Percentiles rank a stretch among this genome's conserved stretches.
These are phyloP conservation scores for Leccinum cinnamomeum DNA, from an alignment of 1,284 basidiomycete species.

Conservation along the genomic window DNA sequence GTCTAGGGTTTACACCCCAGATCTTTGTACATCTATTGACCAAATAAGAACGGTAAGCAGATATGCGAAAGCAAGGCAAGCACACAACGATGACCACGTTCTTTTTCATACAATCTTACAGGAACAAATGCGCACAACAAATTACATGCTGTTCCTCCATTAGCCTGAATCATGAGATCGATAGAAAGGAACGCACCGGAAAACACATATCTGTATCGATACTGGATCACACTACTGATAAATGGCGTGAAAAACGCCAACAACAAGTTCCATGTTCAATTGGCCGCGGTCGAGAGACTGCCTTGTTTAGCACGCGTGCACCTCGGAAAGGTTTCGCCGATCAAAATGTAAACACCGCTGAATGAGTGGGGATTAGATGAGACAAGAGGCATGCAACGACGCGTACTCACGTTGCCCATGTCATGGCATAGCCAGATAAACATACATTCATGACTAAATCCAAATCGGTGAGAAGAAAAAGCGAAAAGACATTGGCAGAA, in stretches of 20 bases:
- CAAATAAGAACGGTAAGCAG: background rate
- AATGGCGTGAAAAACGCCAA: slow-evolving; percentile 77
- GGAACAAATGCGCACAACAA: slow-evolving; percentile 63
- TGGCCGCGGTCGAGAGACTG: slow-evolving; percentile 65
- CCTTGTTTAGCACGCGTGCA: slow-evolving; percentile 77
- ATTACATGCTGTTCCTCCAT: slow-evolving; percentile 44
- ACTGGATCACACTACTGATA: slow-evolving; percentile 56
- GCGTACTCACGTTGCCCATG: no score
- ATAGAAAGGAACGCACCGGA: slow-evolving; percentile 42
- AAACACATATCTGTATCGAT: slow-evolving; percentile 67
- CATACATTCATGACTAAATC: slow-evolving; percentile 53
- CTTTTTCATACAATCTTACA: slow-evolving; percentile 63
- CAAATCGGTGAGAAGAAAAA: background rate
- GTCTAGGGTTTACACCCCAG: slow-evolving; percentile 68
- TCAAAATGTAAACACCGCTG: no score
- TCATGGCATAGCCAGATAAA: slow-evolving; percentile 57
- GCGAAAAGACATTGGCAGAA: slow-evolving; percentile 33
- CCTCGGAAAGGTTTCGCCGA: no score
- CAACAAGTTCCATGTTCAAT: slow-evolving; percentile 77
- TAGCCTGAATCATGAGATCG: background rate
- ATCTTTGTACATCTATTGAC: slow-evolving; percentile 68
- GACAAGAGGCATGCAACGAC: no score
- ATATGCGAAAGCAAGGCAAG: no score
- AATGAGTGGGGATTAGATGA: no score
- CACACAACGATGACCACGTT: slow-evolving; percentile 56